These are phyloP conservation scores for Fusarium coicis DNA, from an alignment of 2,329 filamentous ascomycete genomes.

Conservation along the genomic window DNA sequence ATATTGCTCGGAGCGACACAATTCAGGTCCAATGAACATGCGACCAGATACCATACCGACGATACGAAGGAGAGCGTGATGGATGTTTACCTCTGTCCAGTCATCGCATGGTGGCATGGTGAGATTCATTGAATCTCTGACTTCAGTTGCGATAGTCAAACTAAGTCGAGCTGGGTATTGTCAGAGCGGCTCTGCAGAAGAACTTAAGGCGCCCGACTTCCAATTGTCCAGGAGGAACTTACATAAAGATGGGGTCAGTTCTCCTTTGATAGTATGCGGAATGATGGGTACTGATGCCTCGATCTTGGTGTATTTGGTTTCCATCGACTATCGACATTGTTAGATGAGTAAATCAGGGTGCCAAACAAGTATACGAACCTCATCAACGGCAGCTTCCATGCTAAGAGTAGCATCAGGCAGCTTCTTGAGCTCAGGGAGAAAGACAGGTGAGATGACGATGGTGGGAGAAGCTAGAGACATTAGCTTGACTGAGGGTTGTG, in stretches of 20 bases:
- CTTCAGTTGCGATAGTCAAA: background rate
- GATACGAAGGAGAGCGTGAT: background rate
- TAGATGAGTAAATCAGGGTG: fast-evolving
- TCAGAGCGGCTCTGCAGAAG: background rate
- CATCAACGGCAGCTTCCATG: slow-evolving; percentile 31
- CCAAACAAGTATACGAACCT: background rate
- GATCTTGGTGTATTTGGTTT: background rate
- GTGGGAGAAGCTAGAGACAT: slow-evolving; percentile 14
- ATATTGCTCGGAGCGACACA: background rate
- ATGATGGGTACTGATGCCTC: background rate
- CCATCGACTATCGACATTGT: background rate
- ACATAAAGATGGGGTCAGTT: background rate
- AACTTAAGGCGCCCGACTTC: background rate
- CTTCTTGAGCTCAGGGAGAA: slow-evolving; percentile 28
- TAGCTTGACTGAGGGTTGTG: background rate
- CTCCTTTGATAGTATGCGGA: background rate
- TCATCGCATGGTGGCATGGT: background rate
- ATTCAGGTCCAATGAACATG: background rate
- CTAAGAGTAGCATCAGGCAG: slow-evolving; percentile 17
- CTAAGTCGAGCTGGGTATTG: background rate
- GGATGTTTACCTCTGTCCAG: background rate
- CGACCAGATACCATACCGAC: background rate
- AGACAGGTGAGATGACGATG: slow-evolving; percentile 22
- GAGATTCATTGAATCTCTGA: background rate
- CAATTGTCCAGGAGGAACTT: fast-evolving